phyloP scores from a whole-genome alignment of 257 asterid species.

The Orobanche coerulescens region DNA sequence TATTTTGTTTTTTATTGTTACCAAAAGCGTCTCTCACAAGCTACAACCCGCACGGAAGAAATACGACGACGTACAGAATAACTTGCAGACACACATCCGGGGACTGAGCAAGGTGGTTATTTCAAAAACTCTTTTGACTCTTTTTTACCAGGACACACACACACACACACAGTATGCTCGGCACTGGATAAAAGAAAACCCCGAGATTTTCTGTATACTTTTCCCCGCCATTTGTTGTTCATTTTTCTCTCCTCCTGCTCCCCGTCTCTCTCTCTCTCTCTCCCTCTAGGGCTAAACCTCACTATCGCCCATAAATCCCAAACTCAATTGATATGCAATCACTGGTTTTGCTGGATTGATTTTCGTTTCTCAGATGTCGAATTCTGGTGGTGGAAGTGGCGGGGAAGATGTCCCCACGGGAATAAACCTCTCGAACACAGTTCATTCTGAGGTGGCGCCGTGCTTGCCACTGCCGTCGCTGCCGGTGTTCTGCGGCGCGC shows the following conservation, averaged over 20 bases:
- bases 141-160: conserved; percentile 17
- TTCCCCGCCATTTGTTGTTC: conserved; percentile 58
- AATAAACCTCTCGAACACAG: conserved; percentile 68
- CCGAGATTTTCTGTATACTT: conserved; percentile 23
- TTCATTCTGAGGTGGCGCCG: conserved; percentile 81
- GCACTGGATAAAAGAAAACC: conserved; percentile 20
- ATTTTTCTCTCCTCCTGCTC: conserved; percentile 28
- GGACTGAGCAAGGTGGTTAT: not conserved
- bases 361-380: conserved; percentile 35
- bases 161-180: not conserved
- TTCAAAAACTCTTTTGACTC: conserved; percentile 17
- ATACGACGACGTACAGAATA: conserved; percentile 22
- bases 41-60: conserved; percentile 4
- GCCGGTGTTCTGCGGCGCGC: conserved; percentile 89
- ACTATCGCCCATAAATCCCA: conserved; percentile 25
- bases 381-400: conserved; percentile 30
- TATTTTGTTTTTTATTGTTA: too few species aligned
- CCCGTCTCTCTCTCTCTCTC: conserved; percentile 47
- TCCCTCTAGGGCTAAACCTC: conserved; percentile 50
- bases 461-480: conserved; percentile 88
- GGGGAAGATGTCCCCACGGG: conserved; percentile 53
- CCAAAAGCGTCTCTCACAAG: conserved; percentile 30
- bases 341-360: conserved; percentile 18
- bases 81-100: conserved; percentile 3
- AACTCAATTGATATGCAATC: conserved; percentile 19